Conservation (phyloP, 1,139 yeast species). For the Nadsonia commutata region DNA sequence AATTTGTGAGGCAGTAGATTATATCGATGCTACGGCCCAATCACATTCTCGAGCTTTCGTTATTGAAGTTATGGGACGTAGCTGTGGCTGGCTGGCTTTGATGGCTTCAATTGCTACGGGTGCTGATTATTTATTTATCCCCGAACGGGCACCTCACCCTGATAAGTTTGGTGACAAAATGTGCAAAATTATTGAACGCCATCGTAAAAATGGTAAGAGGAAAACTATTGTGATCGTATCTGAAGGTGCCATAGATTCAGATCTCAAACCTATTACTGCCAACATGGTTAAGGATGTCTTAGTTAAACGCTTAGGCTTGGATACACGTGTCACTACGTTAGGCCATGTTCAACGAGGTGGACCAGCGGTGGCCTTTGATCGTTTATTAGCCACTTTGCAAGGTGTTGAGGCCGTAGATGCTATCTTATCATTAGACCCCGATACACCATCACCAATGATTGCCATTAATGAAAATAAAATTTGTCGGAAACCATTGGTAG, state of each 20-base stretch:
- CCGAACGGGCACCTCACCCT: conserved; percentile 70
- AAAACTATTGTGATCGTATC: conserved; percentile 93
- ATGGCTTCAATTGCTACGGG: conserved; percentile 95
- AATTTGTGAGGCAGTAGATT: conserved; percentile 86
- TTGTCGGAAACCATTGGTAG: conserved; percentile 69
- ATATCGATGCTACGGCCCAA: conserved; percentile 91
- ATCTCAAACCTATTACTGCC: conserved; percentile 67
- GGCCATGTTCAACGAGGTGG: conserved; percentile 99
- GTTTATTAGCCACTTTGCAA: conserved; percentile 82
- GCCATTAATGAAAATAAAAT: conserved; percentile 80
- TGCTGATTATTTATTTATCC: conserved; percentile 87
- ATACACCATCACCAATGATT: conserved; percentile 90
- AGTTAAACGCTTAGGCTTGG: conserved; percentile 52
- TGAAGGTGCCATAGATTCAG: conserved; percentile 87
- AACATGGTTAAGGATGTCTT: conserved; percentile 67
- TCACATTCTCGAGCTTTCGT: conserved; percentile 97
- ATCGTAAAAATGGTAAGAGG: conserved; percentile 76
- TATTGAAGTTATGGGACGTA: conserved; percentile 97
- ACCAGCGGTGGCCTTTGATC: conserved; percentile 86
- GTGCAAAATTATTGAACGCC: conserved; percentile 49
- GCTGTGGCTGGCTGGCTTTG: conserved; percentile 96
- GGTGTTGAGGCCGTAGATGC: conserved; percentile 97
- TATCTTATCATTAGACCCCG: conserved; percentile 75
- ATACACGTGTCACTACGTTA: conserved; percentile 84
- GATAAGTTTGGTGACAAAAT: conserved; percentile 56